phyloP scores from a whole-genome alignment of 371 early-diverging fungal genomes.

The Fennellomyces sp. region DNA sequence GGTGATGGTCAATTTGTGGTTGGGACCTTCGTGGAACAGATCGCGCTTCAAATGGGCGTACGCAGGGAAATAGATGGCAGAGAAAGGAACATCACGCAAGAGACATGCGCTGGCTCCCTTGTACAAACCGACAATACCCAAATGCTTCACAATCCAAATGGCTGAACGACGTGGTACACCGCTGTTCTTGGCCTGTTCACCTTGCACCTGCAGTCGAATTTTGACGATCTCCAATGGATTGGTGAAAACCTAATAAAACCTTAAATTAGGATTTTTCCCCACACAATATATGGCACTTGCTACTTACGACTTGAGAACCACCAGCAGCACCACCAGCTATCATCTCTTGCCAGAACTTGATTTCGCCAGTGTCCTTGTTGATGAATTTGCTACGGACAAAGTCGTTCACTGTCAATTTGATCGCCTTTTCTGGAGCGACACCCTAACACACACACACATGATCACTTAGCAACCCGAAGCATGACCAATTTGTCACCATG shows the following conservation, averaged over 20 bases:
- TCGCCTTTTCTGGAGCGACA: constrained; percentile 98
- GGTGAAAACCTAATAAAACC: constrained; percentile 63
- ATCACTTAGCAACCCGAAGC: too few relatives aligned
- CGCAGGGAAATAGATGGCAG: constrained; percentile 95
- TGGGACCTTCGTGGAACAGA: constrained; percentile 80
- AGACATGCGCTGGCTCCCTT: constrained; percentile 94
- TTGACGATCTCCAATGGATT: constrained; percentile 98
- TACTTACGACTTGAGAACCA: constrained; percentile 83
- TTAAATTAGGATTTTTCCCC: neutral
- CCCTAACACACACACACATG: constrained; percentile 50
- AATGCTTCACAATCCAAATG: constrained; percentile 85
- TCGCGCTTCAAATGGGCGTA: constrained; percentile 93
- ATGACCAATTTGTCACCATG: too few relatives aligned
- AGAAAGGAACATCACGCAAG: constrained; percentile 96
- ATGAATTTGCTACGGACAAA: constrained; percentile 79
- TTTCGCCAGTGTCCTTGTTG: constrained; percentile 71
- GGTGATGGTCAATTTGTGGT: constrained; percentile 71
- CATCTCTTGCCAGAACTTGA: constrained; percentile 82
- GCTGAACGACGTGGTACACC: constrained; percentile 77
- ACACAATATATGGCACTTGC: neutral
- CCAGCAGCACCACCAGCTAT: constrained; percentile 91
- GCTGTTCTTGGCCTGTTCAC: constrained; percentile 68
- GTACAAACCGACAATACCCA: constrained; percentile 95
- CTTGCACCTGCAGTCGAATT: constrained; percentile 94
- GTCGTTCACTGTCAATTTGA: constrained; percentile 97